Percentiles rank a stretch among this genome's conserved stretches.
Evolutionary conservation across 306 rosid species (phyloP).

Genomic region (Alnus rubra): DNA sequence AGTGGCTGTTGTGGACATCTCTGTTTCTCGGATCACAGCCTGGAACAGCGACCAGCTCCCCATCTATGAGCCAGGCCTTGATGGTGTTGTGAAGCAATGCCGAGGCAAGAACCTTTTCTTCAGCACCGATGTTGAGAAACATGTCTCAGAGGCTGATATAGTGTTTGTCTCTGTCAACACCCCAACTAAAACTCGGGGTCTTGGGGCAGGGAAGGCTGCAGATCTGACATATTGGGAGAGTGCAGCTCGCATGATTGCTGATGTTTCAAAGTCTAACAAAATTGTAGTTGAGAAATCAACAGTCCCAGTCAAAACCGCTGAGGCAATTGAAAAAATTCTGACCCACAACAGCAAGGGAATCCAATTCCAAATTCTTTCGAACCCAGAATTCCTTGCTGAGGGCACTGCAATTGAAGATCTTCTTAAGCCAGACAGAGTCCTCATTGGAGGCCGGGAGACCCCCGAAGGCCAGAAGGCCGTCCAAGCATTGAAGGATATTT

Average conservation of each 20-base stretch:
- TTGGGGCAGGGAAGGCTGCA: slow-evolving; percentile 94
- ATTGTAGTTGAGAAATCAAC: slow-evolving; percentile 96
- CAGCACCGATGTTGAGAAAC: slow-evolving; percentile 91
- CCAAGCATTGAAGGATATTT: slow-evolving; percentile 69
- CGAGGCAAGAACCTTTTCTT: slow-evolving; percentile 94
- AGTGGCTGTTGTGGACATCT: slow-evolving; percentile 92
- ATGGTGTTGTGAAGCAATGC: slow-evolving; percentile 68
- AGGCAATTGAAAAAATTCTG: slow-evolving; percentile 91
- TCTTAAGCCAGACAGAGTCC: slow-evolving; percentile 78
- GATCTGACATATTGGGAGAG: slow-evolving; percentile 98
- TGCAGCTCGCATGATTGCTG: slow-evolving; percentile 95
- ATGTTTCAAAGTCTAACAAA: slow-evolving; percentile 84
- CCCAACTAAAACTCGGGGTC: slow-evolving; percentile 86
- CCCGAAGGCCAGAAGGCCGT: slow-evolving; percentile 77
- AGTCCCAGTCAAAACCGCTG: slow-evolving; percentile 96
- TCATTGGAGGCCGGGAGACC: slow-evolving; percentile 90
- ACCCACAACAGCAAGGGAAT: slow-evolving; percentile 87
- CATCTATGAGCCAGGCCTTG: slow-evolving; percentile 97
- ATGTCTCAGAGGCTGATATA: slow-evolving; percentile 82
- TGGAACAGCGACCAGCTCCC: slow-evolving; percentile 98
- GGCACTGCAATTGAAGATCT: slow-evolving; percentile 93
- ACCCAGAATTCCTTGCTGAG: slow-evolving; percentile 94
- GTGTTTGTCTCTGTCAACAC: slow-evolving; percentile 96
- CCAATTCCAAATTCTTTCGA: slow-evolving; percentile 84
- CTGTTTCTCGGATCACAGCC: slow-evolving; percentile 72